Conservation (phyloP, 192 early-diverging fungal species). For the Cetraspora pellucida region DNA sequence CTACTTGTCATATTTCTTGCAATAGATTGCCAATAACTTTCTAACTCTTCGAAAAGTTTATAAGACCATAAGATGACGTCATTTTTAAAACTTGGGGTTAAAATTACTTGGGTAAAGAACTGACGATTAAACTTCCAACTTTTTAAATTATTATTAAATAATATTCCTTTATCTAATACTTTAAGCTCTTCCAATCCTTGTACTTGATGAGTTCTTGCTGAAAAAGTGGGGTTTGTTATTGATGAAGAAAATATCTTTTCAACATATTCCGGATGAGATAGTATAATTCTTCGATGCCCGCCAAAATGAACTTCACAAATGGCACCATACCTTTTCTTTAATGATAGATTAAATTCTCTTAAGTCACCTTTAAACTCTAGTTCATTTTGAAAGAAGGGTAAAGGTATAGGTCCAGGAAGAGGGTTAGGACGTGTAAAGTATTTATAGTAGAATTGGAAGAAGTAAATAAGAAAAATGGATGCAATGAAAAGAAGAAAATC, state of each 20-base stretch:
- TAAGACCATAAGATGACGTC: background rate
- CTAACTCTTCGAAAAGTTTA: background rate
- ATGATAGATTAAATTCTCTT: background rate
- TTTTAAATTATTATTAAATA: background rate
- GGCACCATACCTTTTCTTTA: conserved; percentile 19
- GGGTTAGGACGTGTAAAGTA: conserved; percentile 12
- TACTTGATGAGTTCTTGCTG: background rate
- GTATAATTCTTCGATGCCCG: background rate
- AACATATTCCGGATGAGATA: background rate
- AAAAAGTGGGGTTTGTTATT: background rate
- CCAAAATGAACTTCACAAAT: conserved; percentile 14
- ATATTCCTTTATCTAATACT: background rate
- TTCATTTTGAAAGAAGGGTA: background rate
- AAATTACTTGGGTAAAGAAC: conserved; percentile 14
- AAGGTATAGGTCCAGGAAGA: conserved; percentile 5
- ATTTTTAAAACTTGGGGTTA: background rate
- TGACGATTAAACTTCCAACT: conserved; percentile 14
- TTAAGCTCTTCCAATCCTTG: background rate
- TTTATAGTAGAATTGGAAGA: background rate
- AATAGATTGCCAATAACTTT: background rate
- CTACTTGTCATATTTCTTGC: background rate
- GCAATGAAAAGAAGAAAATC: too few species aligned
- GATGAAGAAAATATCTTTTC: conserved; percentile 15
- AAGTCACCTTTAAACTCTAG: background rate
- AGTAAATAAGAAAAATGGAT: too few species aligned